phyloP scores from a whole-genome alignment of 805 yeast genomes.

The Sugiyamaella lignohabitans region DNA sequence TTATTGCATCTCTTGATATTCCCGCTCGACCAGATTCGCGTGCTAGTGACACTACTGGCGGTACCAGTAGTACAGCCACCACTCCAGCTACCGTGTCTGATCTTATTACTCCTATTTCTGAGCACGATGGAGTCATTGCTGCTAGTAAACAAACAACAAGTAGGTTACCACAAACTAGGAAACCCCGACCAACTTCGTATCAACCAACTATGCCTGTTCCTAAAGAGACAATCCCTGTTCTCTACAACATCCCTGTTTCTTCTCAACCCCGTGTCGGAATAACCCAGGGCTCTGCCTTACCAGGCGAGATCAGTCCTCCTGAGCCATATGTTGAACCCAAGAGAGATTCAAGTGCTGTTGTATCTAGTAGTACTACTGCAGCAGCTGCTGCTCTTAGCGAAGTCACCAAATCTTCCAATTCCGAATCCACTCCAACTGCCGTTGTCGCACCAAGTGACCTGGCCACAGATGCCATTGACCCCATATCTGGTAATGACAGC shows the following conservation, averaged over 20 bases:
- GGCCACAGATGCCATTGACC: too few relatives aligned
- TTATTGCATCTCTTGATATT: conserved; percentile 20
- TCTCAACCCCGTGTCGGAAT: conserved; percentile 31
- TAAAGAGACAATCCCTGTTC: conserved; percentile 6
- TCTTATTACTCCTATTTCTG: conserved; percentile 5
- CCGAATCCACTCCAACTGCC: background rate
- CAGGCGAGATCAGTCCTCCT: conserved; percentile 31
- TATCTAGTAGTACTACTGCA: background rate
- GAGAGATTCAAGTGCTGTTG: background rate
- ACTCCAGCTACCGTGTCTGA: background rate
- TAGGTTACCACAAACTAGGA: conserved; percentile 16
- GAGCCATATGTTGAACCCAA: background rate
- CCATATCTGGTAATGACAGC: too few relatives aligned
- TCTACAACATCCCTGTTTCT: conserved; percentile 22
- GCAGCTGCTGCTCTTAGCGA: background rate
- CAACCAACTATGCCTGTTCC: conserved; percentile 24
- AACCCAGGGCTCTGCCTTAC: conserved; percentile 28
- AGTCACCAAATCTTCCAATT: background rate
- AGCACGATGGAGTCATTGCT: background rate
- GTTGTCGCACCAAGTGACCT: too few relatives aligned
- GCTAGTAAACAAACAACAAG: conserved; percentile 1
- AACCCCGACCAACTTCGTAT: conserved; percentile 35
- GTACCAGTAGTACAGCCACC: background rate
- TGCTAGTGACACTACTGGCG: background rate
- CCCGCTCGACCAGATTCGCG: conserved; percentile 12